These are phyloP conservation scores for Diospyros lotus DNA, from an alignment of 148 eudicot genomes.

Conservation along the genomic window DNA sequence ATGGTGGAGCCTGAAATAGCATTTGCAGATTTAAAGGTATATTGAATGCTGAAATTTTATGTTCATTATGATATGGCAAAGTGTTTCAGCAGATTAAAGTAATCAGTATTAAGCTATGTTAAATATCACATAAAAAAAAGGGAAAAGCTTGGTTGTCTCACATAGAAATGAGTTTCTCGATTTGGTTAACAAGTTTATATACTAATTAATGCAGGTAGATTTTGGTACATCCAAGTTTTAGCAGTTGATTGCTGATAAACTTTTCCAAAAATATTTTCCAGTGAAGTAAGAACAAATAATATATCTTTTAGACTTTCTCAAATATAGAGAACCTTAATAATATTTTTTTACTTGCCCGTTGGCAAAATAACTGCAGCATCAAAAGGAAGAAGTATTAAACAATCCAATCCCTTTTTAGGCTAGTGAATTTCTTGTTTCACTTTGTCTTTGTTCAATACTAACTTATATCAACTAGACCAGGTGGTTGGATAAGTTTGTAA, in stretches of 20 bases:
- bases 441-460: too few relatives aligned
- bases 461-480: background rate
- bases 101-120: too few relatives aligned
- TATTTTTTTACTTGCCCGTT: background rate
- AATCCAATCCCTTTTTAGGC: too few relatives aligned
- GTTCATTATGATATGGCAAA: background rate
- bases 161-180: background rate
- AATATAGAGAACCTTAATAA: background rate
- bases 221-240: background rate
- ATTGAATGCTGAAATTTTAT: background rate
- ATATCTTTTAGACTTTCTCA: background rate
- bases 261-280: background rate
- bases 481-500: background rate
- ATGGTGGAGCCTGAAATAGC: constrained; percentile 99
- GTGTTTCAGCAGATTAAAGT: background rate
- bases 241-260: background rate
- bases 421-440: too few relatives aligned
- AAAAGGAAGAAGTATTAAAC: too few relatives aligned
- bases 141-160: background rate
- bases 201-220: background rate
- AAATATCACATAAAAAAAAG: too few relatives aligned
- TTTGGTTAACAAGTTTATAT: background rate
- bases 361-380: too few relatives aligned
- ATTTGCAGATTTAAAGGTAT: constrained; percentile 86
- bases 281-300: background rate